Conservation (phyloP, 2,329 filamentous ascomycete genomes). For the Calonectria pteridis region DNA sequence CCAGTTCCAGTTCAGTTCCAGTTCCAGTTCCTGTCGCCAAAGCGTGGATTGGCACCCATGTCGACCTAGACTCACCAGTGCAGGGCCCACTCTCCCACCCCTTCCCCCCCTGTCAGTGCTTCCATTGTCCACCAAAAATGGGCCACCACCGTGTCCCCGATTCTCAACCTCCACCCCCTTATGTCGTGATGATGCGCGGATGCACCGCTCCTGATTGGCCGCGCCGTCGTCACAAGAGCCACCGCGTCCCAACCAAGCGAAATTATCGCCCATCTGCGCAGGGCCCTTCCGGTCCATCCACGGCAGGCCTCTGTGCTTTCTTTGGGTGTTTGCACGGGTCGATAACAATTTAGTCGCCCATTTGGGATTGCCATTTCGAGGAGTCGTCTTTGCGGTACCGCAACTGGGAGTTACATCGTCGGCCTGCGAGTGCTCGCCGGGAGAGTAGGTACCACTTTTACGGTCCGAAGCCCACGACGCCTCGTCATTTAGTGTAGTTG, state of each 20-base stretch:
- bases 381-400: not conserved
- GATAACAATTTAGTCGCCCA: slow-evolving; percentile 24
- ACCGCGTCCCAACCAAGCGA: slow-evolving; percentile 43
- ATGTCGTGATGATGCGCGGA: slow-evolving; percentile 42
- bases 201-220: slow-evolving; percentile 38
- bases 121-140: slow-evolving; percentile 17
- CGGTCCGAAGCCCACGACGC: slow-evolving; percentile 24
- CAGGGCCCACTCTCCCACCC: not conserved
- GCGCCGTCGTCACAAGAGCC: slow-evolving; percentile 20
- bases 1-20: slow-evolving; percentile 9
- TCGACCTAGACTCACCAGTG: not conserved
- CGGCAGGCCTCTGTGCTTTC: slow-evolving; percentile 6
- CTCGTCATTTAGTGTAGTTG: slow-evolving; percentile 40
- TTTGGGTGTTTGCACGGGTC: slow-evolving; percentile 23
- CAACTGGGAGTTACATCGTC: slow-evolving; percentile 16
- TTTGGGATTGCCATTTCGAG: slow-evolving; percentile 10
- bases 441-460: slow-evolving; percentile 23
- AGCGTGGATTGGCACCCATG: slow-evolving; percentile 8
- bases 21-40: slow-evolving; percentile 27
- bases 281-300: slow-evolving; percentile 26
- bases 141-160: not conserved
- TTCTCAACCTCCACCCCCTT: slow-evolving; percentile 18
- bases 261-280: slow-evolving; percentile 46
- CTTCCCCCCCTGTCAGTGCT: slow-evolving; percentile 12
- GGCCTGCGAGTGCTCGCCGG: slow-evolving; percentile 13